Base-by-base conservation (phyloP, 2,329 filamentous ascomycete species). In the Calonectria pauciramosa region DNA sequence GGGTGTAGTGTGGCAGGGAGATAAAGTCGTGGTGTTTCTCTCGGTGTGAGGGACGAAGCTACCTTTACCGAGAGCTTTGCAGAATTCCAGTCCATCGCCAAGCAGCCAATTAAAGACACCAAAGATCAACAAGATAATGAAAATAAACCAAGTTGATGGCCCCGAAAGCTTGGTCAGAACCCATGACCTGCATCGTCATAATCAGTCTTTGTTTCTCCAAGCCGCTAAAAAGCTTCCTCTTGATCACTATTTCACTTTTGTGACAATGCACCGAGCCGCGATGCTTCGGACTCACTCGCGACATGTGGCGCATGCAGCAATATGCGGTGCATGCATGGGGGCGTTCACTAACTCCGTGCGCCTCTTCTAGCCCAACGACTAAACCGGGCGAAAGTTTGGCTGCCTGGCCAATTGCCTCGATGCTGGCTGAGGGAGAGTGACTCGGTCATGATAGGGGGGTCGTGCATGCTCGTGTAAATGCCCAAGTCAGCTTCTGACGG, bases 361-460 rank as follows among this genome's bases (percentile, higher is more conserved):
- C 56, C 56, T 63, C 36, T 23, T 63, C 34, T 14, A 36, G 36
- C 56, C 56, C 38, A 63, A 28, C 56, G 34, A 63, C 56, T 36
- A 36, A 63, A 63, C 56, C 56, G 56, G 56, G 56, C 56, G 56
- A 63, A 63, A 63, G 56, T 36, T 66, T 47, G 30, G 28, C 32
- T 23, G 41, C 41, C 63, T 14, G 32, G 30, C 41, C 63, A 36
- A 18, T 32, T 2, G 30, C 26, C n/a, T 63, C 34, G 10, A 23
- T 34, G 10, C 65, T 23, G 16, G 49, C 20, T 8, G 16, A 68
- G 30, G 30, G 34, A 36, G 56, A 63, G 56, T 30, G 56, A 63
- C 56, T 63, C 56, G 56, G 34, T 63, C 34, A 63, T 13, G 32
- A 63, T 63, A 26, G 56, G 34, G 34, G 34, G 56, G 38, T 41